Conservation (phyloP, 106 monocot species). For the Allium fistulosum region DNA sequence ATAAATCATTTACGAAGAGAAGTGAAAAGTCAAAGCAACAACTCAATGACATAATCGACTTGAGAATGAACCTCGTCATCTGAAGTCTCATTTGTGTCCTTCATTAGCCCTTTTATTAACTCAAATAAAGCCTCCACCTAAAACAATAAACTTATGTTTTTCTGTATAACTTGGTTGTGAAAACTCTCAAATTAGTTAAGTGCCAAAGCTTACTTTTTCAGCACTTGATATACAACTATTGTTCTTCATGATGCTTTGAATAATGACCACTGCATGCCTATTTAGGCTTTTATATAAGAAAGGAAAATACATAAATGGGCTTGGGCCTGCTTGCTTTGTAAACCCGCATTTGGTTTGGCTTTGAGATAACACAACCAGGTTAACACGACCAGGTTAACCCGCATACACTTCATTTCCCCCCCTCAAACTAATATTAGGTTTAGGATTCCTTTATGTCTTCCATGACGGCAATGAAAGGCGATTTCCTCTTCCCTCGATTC, state of each 20-base stretch:
- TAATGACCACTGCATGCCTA: constrained; percentile 95
- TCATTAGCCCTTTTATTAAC: constrained; percentile 94
- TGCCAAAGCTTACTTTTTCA: constrained; percentile 56
- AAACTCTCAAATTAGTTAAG: neutral
- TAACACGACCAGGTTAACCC: no score
- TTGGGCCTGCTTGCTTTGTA: no score
- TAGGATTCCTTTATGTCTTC: no score
- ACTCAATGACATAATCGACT: neutral
- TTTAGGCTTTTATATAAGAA: no score
- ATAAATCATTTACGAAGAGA: neutral
- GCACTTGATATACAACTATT: constrained; percentile 71
- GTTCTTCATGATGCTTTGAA: constrained; percentile 99
- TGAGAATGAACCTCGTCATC: constrained; percentile 62
- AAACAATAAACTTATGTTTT: neutral
- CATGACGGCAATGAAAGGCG: no score
- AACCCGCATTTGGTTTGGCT: no score
- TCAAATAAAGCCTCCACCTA: constrained; percentile 96
- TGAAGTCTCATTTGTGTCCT: constrained; percentile 61
- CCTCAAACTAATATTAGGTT: no score
- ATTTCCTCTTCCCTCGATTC: no score
- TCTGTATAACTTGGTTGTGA: neutral
- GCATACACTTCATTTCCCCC: no score
- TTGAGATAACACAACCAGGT: no score
- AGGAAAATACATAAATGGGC: no score
- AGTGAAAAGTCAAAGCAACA: neutral